Evolutionary conservation across 2,329 filamentous ascomycete genomes (phyloP).

Genomic region (Penicillium sp.): DNA sequence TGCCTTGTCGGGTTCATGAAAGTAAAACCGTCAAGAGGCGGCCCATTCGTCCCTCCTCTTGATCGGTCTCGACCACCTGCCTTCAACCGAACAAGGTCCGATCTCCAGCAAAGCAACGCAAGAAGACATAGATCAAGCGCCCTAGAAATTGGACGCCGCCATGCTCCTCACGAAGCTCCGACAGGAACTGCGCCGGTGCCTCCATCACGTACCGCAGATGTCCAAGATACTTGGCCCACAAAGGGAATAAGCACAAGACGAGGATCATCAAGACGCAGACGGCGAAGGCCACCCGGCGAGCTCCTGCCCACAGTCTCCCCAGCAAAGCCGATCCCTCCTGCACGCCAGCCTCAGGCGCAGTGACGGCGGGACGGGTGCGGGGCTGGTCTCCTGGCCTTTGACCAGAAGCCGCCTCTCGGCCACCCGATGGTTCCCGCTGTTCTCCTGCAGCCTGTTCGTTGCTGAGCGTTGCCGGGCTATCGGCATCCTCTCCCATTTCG

Average conservation of each 20-base stretch:
- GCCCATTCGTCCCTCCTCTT: too few species aligned
- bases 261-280: not conserved
- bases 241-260: not conserved
- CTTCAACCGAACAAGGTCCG: constrained; percentile 1
- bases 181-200: not conserved
- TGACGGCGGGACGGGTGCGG: not conserved
- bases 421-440: not conserved
- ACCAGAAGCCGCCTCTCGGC: constrained; percentile 1
- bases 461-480: not conserved
- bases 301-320: not conserved
- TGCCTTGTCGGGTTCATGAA: too few species aligned
- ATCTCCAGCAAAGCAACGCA: constrained; percentile 6
- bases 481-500: not conserved
- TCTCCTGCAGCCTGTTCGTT: not conserved
- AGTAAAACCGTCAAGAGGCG: too few species aligned
- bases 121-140: not conserved
- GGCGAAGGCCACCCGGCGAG: not conserved
- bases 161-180: constrained; percentile 3
- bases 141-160: not conserved
- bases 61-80: too few species aligned
- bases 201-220: not conserved
- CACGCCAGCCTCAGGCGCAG: constrained; percentile 1
- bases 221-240: not conserved
- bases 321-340: not conserved
- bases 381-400: constrained; percentile 2